Percentiles rank a stretch among this genome's conserved stretches.
phyloP scores from a whole-genome alignment of 2,329 filamentous ascomycete genomes.

The Fusarium multiceps region DNA sequence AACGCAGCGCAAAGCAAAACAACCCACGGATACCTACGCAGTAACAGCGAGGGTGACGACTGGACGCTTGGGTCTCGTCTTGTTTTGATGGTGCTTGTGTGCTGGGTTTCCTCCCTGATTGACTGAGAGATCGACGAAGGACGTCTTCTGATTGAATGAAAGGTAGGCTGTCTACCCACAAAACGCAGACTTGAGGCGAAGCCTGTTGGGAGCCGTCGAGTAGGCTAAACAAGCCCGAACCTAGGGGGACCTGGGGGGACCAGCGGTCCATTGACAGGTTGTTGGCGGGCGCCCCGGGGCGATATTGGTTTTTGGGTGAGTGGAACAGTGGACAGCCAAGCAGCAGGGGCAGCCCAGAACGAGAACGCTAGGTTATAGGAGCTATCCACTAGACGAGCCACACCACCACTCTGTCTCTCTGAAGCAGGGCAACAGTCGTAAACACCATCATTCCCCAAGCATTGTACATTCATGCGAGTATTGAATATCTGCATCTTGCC shows the following conservation, averaged over 20 bases:
- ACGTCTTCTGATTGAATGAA: slow-evolving; percentile 36
- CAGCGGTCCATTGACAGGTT: slow-evolving; percentile 18
- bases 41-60: slow-evolving; percentile 8
- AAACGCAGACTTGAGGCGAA: slow-evolving; percentile 44
- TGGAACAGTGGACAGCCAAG: slow-evolving; percentile 30
- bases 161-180: slow-evolving; percentile 35
- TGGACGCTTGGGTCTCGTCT: slow-evolving; percentile 33
- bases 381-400: slow-evolving; percentile 1
- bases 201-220: slow-evolving; percentile 36
- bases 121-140: slow-evolving; percentile 33
- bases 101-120: slow-evolving; percentile 39
- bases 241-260: slow-evolving; percentile 10
- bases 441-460: not conserved
- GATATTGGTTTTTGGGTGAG: slow-evolving; percentile 33
- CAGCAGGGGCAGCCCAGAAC: slow-evolving; percentile 1
- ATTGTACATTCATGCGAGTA: not conserved
- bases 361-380: not conserved
- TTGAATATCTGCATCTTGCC: not conserved
- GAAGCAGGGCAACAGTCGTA: not conserved
- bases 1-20: not conserved
- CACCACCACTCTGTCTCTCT: not conserved
- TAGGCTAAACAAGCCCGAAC: slow-evolving; percentile 28
- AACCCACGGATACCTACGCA: not conserved
- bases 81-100: slow-evolving; percentile 33
- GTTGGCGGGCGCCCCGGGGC: slow-evolving; percentile 33